Evolutionary conservation across 1,284 basidiomycete genomes (phyloP).

Genomic region (Trichosporon sp.): DNA sequence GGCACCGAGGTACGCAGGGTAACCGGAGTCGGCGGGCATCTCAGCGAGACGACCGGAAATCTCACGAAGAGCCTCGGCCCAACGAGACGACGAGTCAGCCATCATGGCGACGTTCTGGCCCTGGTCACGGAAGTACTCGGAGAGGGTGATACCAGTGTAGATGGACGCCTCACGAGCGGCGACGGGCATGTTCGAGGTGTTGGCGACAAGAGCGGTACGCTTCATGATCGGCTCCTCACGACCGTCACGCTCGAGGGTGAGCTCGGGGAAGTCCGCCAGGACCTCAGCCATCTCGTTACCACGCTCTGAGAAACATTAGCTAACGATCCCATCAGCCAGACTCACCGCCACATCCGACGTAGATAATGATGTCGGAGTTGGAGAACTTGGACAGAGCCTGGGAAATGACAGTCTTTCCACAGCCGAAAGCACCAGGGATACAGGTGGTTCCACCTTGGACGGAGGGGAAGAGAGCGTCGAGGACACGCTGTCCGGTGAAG

Average conservation of each 20-base stretch:
- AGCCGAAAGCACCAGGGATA: slow-evolving; percentile 98
- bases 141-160: slow-evolving; percentile 98
- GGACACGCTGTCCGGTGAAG: slow-evolving; percentile 93
- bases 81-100: slow-evolving; percentile 98
- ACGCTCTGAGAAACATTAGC: slow-evolving; percentile 33
- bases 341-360: slow-evolving; percentile 83
- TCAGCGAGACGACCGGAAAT: slow-evolving; percentile 98
- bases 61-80: slow-evolving; percentile 99
- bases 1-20: slow-evolving; percentile 94
- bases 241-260: slow-evolving; percentile 84
- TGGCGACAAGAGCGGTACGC: slow-evolving; percentile 97
- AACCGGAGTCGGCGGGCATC: slow-evolving; percentile 99
- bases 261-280: slow-evolving; percentile 92
- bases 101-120: slow-evolving; percentile 99
- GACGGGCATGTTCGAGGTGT: slow-evolving; percentile 99
- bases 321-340: slow-evolving; percentile 31
- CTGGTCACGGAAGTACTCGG: slow-evolving; percentile 99
- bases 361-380: slow-evolving; percentile 99
- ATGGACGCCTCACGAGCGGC: slow-evolving; percentile 99
- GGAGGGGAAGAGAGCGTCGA: slow-evolving; percentile 97
- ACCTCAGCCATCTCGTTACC: slow-evolving; percentile 88
- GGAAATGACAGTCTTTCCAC: slow-evolving; percentile 95
- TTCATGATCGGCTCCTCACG: slow-evolving; percentile 99
- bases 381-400: slow-evolving; percentile 98
- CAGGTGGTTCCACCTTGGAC: slow-evolving; percentile 99